Evolutionary conservation across 2,329 filamentous ascomycete species (phyloP).

Genomic region (Aspergillus oerlinghausenensis): DNA sequence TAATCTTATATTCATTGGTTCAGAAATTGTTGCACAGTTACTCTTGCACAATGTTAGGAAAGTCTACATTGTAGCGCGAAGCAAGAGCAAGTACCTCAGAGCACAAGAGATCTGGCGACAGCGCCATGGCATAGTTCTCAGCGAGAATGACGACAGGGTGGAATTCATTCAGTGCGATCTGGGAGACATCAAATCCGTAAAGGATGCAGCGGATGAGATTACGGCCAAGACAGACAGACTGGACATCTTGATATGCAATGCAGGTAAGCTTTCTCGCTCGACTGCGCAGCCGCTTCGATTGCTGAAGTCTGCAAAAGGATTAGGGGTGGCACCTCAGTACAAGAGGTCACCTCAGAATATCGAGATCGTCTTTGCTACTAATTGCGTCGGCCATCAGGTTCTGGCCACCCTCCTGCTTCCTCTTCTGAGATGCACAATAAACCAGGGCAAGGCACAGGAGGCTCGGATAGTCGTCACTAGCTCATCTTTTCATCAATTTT

Average conservation of each 20-base stretch:
- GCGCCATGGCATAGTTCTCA: conserved; percentile 13
- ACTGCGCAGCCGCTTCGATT: background rate
- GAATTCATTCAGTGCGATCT: conserved; percentile 30
- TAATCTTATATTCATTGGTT: background rate
- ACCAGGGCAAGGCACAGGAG: conserved; percentile 24
- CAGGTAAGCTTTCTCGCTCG: conserved; percentile 16
- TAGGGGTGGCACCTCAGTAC: conserved; percentile 18
- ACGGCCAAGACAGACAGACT: conserved; percentile 19
- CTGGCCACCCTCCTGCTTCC: conserved; percentile 47
- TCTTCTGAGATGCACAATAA: conserved; percentile 16
- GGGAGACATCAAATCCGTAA: conserved; percentile 21
- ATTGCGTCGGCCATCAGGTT: conserved; percentile 49
- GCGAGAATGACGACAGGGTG: conserved; percentile 15
- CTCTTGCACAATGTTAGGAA: conserved; percentile 27
- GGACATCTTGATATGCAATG: conserved; percentile 32
- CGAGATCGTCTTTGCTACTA: conserved; percentile 48
- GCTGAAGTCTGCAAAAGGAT: conserved; percentile 5
- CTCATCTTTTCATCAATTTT: conserved; percentile 26
- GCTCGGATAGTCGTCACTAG: conserved; percentile 45
- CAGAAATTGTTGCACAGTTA: conserved; percentile 27
- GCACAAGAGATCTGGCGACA: conserved; percentile 22
- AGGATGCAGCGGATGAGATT: conserved; percentile 18
- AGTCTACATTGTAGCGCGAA: conserved; percentile 27
- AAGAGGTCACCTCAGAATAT: conserved; percentile 35
- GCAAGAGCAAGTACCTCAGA: conserved; percentile 16